Percentiles rank a stretch among this genome's conserved stretches.
These are phyloP conservation scores for Corymbia calophylla DNA, from an alignment of 441 rosid genomes.

Conservation along the genomic window DNA sequence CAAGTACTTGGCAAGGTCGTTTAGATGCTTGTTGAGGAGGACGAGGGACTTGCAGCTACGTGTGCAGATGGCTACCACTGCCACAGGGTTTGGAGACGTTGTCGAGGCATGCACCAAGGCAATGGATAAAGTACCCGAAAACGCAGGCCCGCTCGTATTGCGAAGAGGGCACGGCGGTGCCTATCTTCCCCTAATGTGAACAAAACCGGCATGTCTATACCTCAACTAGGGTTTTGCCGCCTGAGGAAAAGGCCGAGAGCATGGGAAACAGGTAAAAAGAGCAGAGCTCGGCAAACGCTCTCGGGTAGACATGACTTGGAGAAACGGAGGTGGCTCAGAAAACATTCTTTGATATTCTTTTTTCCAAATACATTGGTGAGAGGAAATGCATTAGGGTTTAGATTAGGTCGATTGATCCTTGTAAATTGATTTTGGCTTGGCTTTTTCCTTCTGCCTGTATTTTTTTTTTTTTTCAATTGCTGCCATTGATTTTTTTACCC, in stretches of 20 bases:
- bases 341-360: neutral
- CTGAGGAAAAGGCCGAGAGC: neutral
- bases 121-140: conserved; percentile 79
- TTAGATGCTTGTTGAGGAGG: conserved; percentile 84
- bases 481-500: neutral
- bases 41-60: conserved; percentile 77
- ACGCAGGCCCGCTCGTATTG: conserved; percentile 68
- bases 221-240: neutral
- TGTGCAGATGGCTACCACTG: conserved; percentile 68
- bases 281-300: neutral
- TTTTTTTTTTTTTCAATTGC: neutral
- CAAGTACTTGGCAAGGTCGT: conserved; percentile 80
- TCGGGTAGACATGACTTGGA: neutral
- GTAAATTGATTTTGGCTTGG: neutral
- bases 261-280: neutral
- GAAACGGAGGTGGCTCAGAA: neutral
- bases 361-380: neutral
- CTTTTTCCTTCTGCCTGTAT: neutral
- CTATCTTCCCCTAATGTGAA: conserved; percentile 91
- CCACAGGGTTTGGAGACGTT: conserved; percentile 81
- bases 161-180: conserved; percentile 97
- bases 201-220: neutral
- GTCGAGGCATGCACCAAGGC: conserved; percentile 49
- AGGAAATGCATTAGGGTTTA: neutral
- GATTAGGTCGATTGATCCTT: neutral